These are phyloP conservation scores for Citrus inodora DNA, from an alignment of 345 rosid species.

Conservation along the genomic window DNA sequence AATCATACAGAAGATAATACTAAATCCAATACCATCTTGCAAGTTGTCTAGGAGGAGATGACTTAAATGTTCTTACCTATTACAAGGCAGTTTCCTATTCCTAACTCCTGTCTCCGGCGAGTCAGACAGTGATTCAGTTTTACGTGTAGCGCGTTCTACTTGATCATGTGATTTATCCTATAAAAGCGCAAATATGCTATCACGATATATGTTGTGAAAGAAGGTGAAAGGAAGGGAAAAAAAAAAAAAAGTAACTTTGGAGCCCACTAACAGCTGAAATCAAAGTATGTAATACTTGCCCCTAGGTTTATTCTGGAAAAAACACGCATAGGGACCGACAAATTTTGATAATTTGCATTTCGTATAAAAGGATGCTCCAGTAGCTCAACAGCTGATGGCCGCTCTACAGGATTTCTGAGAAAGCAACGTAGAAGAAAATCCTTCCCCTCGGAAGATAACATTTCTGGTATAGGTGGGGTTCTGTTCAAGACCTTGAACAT, in stretches of 20 bases:
- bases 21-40: neutral
- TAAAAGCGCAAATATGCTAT: neutral
- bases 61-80: conserved; percentile 14
- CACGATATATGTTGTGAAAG: neutral
- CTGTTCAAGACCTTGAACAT: conserved; percentile 59
- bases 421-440: conserved; percentile 62
- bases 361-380: conserved; percentile 61
- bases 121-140: conserved; percentile 12
- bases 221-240: too few relatives aligned
- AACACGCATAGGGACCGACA: conserved; percentile 11
- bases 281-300: conserved; percentile 22
- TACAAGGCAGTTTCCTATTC: conserved; percentile 14
- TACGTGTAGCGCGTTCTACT: conserved; percentile 8
- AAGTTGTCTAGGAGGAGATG: neutral
- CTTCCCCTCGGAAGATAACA: conserved; percentile 52
- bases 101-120: conserved; percentile 8
- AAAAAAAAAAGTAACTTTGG: neutral
- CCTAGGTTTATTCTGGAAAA: conserved; percentile 15
- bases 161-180: conserved; percentile 35
- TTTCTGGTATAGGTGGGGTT: conserved; percentile 55
- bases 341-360: conserved; percentile 34
- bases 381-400: conserved; percentile 45
- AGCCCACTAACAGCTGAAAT: conserved; percentile 8
- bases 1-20: neutral
- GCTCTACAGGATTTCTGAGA: conserved; percentile 53